A percentile compares a stretch with the other conserved stretches of the same genome.
phyloP scores from a whole-genome alignment of 805 yeast genomes.

The Pichia insulana region DNA sequence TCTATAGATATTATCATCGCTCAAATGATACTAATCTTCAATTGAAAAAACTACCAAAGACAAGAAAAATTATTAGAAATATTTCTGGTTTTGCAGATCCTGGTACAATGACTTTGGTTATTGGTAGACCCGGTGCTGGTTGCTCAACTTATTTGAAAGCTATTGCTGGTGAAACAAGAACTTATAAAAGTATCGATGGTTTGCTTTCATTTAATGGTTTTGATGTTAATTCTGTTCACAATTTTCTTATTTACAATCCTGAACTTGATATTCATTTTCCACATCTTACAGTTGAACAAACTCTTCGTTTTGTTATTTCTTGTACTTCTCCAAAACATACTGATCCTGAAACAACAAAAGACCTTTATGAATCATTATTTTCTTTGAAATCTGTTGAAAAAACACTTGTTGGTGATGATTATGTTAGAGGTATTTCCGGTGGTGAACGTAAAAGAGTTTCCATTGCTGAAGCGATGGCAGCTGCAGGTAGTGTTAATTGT shows the following conservation, averaged over 20 bases:
- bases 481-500: slow-evolving; percentile 55
- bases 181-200: slow-evolving; percentile 31
- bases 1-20: background rate
- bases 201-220: slow-evolving; percentile 42
- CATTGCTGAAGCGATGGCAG: slow-evolving; percentile 65
- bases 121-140: slow-evolving; percentile 58
- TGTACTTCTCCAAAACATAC: slow-evolving; percentile 51
- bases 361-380: slow-evolving; percentile 22
- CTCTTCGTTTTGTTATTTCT: slow-evolving; percentile 45
- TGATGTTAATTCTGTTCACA: slow-evolving; percentile 37
- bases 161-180: slow-evolving; percentile 37
- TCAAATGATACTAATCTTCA: background rate
- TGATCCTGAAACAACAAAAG: slow-evolving; percentile 35
- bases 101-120: slow-evolving; percentile 46
- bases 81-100: slow-evolving; percentile 29
- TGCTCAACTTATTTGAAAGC: slow-evolving; percentile 47
- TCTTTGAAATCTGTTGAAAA: slow-evolving; percentile 51
- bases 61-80: slow-evolving; percentile 20
- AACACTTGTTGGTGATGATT: slow-evolving; percentile 39
- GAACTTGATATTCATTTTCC: slow-evolving; percentile 54
- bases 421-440: slow-evolving; percentile 61
- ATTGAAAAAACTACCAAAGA: background rate
- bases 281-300: slow-evolving; percentile 45
- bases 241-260: slow-evolving; percentile 45
- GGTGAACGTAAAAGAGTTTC: slow-evolving; percentile 84